Evolutionary conservation across 2,329 filamentous ascomycete species (phyloP), one percentile per base, ranked within the genome.

Genomic region (Fusarium xyrophilum): DNA sequence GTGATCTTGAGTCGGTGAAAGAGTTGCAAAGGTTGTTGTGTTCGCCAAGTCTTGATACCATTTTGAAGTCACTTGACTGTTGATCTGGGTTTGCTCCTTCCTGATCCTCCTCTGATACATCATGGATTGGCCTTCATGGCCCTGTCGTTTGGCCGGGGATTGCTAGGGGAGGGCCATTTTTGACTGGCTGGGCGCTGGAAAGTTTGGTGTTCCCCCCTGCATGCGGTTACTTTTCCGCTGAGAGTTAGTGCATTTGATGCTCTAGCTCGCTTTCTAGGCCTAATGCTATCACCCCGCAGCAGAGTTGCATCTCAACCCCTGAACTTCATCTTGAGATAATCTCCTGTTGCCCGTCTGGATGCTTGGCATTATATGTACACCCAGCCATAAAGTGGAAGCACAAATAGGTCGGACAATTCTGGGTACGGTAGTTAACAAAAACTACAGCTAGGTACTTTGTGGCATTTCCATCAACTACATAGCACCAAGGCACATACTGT

Each of bases 191-290:
- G 32, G 36, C 19, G 35, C 39, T 70, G 51, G 48, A 47, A 46
- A 53, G 63, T 63, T 46, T 63, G 61, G 38, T 44, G 67, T 51
- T 39, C 15, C 67, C 71, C 71, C 71, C 71, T 73, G 71, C 71
- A 73, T 73, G 62, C 69, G 67, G 71, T 57, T 65, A 39, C 43
- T 71, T 52, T 57, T 40, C 71, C 60, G 65, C 71, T 71, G 71
- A 69, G 63, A 63, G 70, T 73, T 73, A 73, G 71, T 73, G 62
- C 54, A 56, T 61, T 69, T 59, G 43, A 42, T 54, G 57, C 67
- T 40, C 54, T 55, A 70, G 67, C 35, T 60, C 51, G 30, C 40
- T 51, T 40, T 25, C 36, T 36, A 36, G 56, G 47, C 53, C 51
- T 53, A 33, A 44, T 42, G 46, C 44, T 51, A 44, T 65, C 50